Conservation (phyloP, 2,329 filamentous ascomycete genomes). For the Graphiopsis chlorocephala region DNA sequence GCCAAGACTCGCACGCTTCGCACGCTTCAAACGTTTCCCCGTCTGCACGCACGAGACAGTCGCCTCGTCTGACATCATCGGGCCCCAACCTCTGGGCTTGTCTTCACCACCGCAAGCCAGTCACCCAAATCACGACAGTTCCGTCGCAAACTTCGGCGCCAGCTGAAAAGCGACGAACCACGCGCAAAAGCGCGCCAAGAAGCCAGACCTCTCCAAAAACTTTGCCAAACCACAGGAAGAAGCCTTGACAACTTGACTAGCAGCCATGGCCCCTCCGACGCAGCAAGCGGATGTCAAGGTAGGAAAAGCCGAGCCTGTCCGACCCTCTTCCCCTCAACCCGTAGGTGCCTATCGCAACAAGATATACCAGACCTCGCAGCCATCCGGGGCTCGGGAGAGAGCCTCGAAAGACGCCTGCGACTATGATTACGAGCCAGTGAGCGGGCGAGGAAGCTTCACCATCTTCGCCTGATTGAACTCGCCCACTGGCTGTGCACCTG, state of each 20-base stretch:
- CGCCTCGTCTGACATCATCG: constrained; percentile 21
- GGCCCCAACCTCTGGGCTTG: constrained; percentile 7
- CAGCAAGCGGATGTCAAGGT: constrained; percentile 26
- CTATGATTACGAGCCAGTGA: background rate
- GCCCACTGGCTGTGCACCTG: background rate
- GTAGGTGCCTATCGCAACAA: constrained; percentile 14
- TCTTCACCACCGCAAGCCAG: constrained; percentile 1
- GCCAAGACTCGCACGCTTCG: background rate
- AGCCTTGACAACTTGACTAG: constrained; percentile 7
- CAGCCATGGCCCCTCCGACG: constrained; percentile 24
- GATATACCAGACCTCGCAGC: background rate
- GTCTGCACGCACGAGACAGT: constrained; percentile 14
- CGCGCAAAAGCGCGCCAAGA: constrained; percentile 1
- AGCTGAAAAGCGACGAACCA: background rate
- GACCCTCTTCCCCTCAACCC: constrained; percentile 16
- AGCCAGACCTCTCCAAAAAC: background rate
- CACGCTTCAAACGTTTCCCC: background rate
- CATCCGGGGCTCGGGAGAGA: constrained; percentile 1
- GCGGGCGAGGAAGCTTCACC: background rate
- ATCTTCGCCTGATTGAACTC: background rate
- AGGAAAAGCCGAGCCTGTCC: constrained; percentile 19
- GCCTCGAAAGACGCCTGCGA: background rate
- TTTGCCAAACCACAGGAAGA: constrained; percentile 2
- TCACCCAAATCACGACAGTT: background rate
- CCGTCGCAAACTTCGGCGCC: background rate